phyloP scores from a whole-genome alignment of 2,329 filamentous ascomycete species.

The Claviceps maximensis region DNA sequence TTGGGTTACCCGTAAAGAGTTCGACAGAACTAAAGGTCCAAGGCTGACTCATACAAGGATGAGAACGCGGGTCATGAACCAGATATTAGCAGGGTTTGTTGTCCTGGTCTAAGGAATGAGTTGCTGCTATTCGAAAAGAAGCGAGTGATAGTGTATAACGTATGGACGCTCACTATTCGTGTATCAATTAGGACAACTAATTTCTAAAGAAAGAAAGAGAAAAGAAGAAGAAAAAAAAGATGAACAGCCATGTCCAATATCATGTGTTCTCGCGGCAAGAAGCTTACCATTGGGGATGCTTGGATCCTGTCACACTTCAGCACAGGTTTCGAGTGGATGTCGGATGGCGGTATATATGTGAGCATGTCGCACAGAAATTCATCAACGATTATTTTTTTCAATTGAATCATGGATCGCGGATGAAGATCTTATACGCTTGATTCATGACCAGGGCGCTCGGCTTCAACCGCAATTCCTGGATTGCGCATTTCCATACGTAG shows the following conservation, averaged over 20 bases:
- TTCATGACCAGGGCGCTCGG: neutral
- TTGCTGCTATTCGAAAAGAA: neutral
- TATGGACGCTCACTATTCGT: neutral
- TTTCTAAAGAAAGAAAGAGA: neutral
- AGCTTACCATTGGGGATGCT: neutral
- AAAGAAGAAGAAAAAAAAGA: no score
- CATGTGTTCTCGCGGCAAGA: neutral
- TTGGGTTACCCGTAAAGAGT: neutral
- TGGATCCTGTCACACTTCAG: constrained; percentile 1
- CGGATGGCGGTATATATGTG: neutral
- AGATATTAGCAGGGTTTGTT: neutral
- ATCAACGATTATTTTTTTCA: constrained; percentile 7
- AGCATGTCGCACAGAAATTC: neutral
- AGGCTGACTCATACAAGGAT: neutral
- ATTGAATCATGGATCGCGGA: constrained; percentile 7
- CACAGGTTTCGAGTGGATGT: neutral
- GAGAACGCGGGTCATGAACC: neutral
- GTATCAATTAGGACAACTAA: neutral
- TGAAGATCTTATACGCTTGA: neutral
- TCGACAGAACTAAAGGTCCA: neutral
- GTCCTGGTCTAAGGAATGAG: neutral
- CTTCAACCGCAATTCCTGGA: neutral
- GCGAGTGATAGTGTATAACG: neutral
- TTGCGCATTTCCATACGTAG: neutral
- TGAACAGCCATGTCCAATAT: neutral